These are phyloP conservation scores for Coniella vitis DNA, from an alignment of 2,329 filamentous ascomycete species.

Conservation along the genomic window DNA sequence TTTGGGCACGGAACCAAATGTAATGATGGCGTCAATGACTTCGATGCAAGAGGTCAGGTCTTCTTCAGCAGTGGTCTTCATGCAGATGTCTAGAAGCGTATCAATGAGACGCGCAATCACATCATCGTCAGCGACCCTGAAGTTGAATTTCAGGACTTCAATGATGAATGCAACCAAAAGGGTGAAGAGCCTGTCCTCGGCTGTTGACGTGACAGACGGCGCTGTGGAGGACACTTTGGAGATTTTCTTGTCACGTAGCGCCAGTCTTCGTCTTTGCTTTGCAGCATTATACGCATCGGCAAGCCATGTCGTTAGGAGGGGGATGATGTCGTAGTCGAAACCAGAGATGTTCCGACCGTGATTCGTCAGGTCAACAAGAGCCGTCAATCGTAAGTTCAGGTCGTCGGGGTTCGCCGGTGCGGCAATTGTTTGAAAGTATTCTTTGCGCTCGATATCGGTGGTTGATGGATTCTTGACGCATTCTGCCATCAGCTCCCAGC, in stretches of 20 bases:
- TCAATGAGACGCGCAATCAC: slow-evolving; percentile 56
- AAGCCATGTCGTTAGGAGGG: slow-evolving; percentile 56
- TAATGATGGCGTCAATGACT: slow-evolving; percentile 64
- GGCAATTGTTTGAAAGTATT: slow-evolving; percentile 58
- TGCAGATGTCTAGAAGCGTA: slow-evolving; percentile 58
- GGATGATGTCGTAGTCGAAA: slow-evolving; percentile 61
- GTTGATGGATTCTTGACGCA: slow-evolving; percentile 57
- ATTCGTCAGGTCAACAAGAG: slow-evolving; percentile 54
- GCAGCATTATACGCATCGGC: slow-evolving; percentile 47
- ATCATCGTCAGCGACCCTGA: slow-evolving; percentile 57
- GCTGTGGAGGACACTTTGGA: slow-evolving; percentile 31
- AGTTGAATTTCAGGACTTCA: slow-evolving; percentile 70
- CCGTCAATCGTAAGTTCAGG: slow-evolving; percentile 59
- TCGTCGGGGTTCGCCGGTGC: slow-evolving; percentile 51
- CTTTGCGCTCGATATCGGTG: slow-evolving; percentile 59
- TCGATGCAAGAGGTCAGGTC: slow-evolving; percentile 62
- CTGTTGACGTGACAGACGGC: slow-evolving; percentile 25
- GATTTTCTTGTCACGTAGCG: slow-evolving; percentile 31
- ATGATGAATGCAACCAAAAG: slow-evolving; percentile 59
- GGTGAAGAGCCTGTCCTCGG: slow-evolving; percentile 55
- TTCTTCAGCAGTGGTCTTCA: slow-evolving; percentile 55
- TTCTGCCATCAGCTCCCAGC: slow-evolving; percentile 59
- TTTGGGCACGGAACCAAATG: slow-evolving; percentile 62
- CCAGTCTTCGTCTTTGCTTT: slow-evolving; percentile 43
- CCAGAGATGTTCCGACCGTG: slow-evolving; percentile 56